Evolutionary conservation across 768 basidiomycete species (phyloP), one percentile per base, ranked within the genome.

Genomic region (Pleurotus platypus): DNA sequence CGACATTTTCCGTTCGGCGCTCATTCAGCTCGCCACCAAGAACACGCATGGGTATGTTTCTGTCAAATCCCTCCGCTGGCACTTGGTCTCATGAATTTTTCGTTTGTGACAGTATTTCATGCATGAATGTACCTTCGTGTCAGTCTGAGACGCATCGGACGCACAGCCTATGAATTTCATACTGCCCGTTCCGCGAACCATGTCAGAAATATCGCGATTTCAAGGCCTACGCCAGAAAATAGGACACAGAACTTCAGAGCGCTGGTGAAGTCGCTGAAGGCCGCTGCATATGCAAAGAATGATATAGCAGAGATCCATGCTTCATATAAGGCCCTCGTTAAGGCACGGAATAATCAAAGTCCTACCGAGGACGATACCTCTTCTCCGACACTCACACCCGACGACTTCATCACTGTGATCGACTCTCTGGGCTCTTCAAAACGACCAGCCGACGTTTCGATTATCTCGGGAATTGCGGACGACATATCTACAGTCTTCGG

Each of bases 81-180:
- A 18, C 16, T 35, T 8, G 2, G 8, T 8, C 30, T 35, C 8
- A 35, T 35, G 30, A 35, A 35, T 11, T 35, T 35, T 35, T 35
- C 57, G 56, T 57, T 11, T 48, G 50, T 59, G 59, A 60, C 46
- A 61, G 60, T 63, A 57, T 55, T 58, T 49, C 72, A 67, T 76
- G 82, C 72, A 84, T 87, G 86, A 84, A 87, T 88, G 83, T 83
- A 75, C 78, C 68, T 78, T 73, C 69, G 76, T 64, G 75, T 72
- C 65, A 63, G 69, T 66, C 66, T 79, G 61, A 66, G 71, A 60
- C 75, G 73, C 66, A 66, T 72, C 56, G 62, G 69, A 58, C 66
- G 61, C 61, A 63, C 62, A 55, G 66, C 63, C 59, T 64, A 54
- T 53, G 58, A 55, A 58, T 48, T 60, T 42, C 61, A 65, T 57